phyloP scores from a whole-genome alignment of 225 moss, liverwort and hornwort genomes.

The Climacium dendroides region DNA sequence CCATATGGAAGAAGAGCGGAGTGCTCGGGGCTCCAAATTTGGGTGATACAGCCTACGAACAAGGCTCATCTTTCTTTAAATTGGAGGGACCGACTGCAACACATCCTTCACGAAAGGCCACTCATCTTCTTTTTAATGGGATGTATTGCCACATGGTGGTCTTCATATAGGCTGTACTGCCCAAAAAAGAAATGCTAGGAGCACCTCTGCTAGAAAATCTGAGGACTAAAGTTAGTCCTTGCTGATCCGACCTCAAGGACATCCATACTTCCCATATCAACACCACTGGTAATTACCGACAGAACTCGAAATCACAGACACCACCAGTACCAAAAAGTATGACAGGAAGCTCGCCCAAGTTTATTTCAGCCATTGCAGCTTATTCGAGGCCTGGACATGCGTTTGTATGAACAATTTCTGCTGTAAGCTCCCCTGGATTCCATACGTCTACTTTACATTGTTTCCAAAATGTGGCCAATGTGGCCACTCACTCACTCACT shows the following conservation, averaged over 20 bases:
- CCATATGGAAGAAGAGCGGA: neutral
- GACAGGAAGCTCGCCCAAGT: neutral
- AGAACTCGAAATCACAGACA: neutral
- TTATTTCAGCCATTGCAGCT: neutral
- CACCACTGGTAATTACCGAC: neutral
- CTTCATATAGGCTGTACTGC: neutral
- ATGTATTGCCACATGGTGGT: neutral
- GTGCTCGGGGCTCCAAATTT: neutral
- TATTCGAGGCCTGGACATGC: neutral
- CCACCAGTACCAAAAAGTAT: neutral
- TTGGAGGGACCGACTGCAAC: too few relatives aligned
- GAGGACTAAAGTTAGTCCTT: neutral
- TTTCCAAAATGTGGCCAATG: slow-evolving; percentile 3
- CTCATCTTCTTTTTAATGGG: neutral
- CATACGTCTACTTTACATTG: neutral
- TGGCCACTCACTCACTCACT: neutral
- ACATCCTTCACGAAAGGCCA: too few relatives aligned
- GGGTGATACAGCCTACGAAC: neutral
- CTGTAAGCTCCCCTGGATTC: neutral
- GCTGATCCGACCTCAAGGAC: neutral
- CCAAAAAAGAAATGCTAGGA: neutral
- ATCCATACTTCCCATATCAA: neutral
- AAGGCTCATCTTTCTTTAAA: neutral
- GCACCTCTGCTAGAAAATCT: neutral
- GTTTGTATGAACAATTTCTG: neutral